phyloP scores from a whole-genome alignment of 2,329 filamentous ascomycete species.

The Pochonia chlamydosporia region DNA sequence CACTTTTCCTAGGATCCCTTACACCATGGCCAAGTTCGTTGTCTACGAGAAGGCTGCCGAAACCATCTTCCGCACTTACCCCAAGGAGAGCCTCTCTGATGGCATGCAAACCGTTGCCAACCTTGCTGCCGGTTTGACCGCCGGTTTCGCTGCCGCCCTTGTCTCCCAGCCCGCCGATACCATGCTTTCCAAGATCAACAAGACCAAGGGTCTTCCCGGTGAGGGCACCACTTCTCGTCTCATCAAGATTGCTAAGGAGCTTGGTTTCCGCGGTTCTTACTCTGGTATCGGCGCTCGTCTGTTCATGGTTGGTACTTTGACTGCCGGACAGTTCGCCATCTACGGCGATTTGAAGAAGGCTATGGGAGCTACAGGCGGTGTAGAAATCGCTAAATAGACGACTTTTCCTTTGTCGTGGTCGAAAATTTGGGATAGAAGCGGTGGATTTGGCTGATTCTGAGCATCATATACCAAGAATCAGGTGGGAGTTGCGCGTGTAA shows the following conservation, averaged over 20 bases:
- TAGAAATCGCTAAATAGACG: constrained; percentile 20
- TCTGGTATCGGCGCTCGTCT: constrained; percentile 71
- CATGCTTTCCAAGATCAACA: constrained; percentile 96
- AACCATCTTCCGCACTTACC: constrained; percentile 59
- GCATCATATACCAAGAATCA: too few species aligned
- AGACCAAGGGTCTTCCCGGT: constrained; percentile 81
- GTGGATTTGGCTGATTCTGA: too few species aligned
- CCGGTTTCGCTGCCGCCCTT: constrained; percentile 76
- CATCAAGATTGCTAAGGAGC: constrained; percentile 83
- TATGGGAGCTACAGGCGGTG: constrained; percentile 28
- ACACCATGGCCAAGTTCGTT: constrained; percentile 95
- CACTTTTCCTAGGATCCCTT: constrained; percentile 62
- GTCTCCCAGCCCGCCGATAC: constrained; percentile 89
- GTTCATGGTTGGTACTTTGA: constrained; percentile 63
- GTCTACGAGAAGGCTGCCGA: constrained; percentile 87
- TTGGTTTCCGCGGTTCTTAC: constrained; percentile 73
- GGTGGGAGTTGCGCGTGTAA: background rate
- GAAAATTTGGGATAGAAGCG: background rate
- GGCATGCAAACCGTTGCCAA: constrained; percentile 73
- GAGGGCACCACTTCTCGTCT: constrained; percentile 76
- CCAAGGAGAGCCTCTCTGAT: constrained; percentile 65
- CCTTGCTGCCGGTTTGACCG: constrained; percentile 52
- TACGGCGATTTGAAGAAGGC: constrained; percentile 71
- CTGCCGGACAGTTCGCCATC: constrained; percentile 81
- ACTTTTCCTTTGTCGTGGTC: background rate